phyloP scores from a whole-genome alignment of 495 filamentous ascomycete genomes.

The Trichoderma parareesei region DNA sequence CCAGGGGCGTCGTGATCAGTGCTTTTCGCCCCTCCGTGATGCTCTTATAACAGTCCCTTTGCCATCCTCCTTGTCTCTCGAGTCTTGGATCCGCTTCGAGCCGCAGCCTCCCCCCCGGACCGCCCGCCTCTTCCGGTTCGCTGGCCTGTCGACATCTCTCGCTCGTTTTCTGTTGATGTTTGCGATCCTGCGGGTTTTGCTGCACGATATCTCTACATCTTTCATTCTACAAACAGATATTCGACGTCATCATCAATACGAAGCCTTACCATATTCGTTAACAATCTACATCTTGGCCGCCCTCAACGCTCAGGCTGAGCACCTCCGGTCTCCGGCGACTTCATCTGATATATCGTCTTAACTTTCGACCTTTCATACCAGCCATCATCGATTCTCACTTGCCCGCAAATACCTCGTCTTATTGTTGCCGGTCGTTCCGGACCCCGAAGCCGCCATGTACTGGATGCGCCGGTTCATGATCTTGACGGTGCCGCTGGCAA shows the following conservation, averaged over 20 bases:
- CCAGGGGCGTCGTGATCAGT: slow-evolving; percentile 1
- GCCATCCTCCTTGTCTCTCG: background rate
- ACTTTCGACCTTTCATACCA: background rate
- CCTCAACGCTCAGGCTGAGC: background rate
- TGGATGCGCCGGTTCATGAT: slow-evolving; percentile 29
- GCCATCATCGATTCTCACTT: background rate
- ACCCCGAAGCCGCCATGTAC: slow-evolving; percentile 20
- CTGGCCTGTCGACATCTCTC: background rate
- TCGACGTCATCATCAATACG: background rate
- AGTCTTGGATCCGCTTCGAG: background rate
- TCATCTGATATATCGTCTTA: background rate
- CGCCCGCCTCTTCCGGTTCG: background rate
- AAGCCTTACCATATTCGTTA: background rate
- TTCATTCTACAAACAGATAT: background rate
- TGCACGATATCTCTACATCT: background rate
- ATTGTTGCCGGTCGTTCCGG: background rate
- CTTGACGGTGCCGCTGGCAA: slow-evolving; percentile 19
- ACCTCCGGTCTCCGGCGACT: background rate
- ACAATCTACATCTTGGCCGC: background rate
- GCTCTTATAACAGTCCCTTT: background rate
- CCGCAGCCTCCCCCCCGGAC: background rate
- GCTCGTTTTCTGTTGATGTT: background rate
- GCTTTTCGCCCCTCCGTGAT: background rate
- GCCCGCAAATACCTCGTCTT: background rate
- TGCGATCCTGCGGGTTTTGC: background rate